These are phyloP conservation scores for Lepidopterella palustris DNA, from an alignment of 495 filamentous ascomycete species.

Conservation along the genomic window DNA sequence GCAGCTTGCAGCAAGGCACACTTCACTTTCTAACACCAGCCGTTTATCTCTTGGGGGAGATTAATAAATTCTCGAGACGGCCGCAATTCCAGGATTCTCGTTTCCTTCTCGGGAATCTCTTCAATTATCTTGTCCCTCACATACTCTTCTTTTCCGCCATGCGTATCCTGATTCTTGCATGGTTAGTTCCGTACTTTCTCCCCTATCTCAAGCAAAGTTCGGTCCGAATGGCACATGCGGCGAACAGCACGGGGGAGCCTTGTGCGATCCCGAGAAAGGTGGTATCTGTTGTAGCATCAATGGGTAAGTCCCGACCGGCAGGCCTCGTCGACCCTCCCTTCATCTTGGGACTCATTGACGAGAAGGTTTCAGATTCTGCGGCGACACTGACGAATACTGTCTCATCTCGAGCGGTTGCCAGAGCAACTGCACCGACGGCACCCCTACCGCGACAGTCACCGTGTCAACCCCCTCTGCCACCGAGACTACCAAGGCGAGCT, in stretches of 20 bases:
- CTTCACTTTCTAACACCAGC: neutral
- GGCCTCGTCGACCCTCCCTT: neutral
- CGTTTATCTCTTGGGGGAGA: neutral
- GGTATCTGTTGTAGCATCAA: slow-evolving; percentile 3
- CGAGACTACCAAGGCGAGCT: too few species aligned
- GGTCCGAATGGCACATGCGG: slow-evolving; percentile 1
- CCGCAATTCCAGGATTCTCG: neutral
- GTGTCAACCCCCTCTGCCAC: neutral
- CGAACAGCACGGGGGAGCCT: neutral
- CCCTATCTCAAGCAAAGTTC: neutral
- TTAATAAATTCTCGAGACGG: neutral
- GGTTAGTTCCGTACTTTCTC: neutral
- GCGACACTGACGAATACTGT: neutral
- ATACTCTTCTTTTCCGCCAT: neutral
- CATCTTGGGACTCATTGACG: neutral
- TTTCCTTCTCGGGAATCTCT: neutral
- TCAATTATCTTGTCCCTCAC: neutral
- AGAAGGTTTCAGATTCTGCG: neutral
- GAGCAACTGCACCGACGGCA: slow-evolving; percentile 1
- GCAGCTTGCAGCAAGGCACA: neutral
- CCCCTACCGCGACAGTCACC: neutral
- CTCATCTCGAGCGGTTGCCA: slow-evolving; percentile 2
- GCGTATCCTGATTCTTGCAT: neutral
- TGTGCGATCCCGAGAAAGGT: slow-evolving; percentile 6
- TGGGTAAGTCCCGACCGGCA: neutral